Evolutionary conservation across 306 rosid genomes (phyloP), one percentile per base, ranked within the genome.

Genomic region (Datisca glomerata): DNA sequence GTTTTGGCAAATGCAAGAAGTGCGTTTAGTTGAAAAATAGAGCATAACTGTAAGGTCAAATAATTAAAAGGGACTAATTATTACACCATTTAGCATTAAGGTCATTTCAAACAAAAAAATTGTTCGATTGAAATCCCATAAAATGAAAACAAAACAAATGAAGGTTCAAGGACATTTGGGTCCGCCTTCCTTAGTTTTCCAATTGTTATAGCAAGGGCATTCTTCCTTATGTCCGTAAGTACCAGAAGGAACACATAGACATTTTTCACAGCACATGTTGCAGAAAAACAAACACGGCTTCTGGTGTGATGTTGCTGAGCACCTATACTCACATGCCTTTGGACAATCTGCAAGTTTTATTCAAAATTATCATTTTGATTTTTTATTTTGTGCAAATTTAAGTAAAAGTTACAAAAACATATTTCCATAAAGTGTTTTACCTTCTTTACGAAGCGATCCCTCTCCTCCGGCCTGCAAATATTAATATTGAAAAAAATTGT

Each of bases 171-270:
- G 69, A 56, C 65, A 68, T 20, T 68, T 62, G 8, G 55, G 51
- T 2, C 11, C 18, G 4, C 69, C 69, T 23, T 46, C 33, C 20
- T 61, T 28, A 6, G 69, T 62, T 32, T 53, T 59, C 71, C 67
- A 48, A 20, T 59, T 39, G 21, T 55, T 39, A 56, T 69, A 63
- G 55, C 76, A 69, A 18, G 63, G 56, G 20, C 70, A 68, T 34
- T 69, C 70, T 21, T 63, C 63, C 32, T 42, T 59, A 39, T 54
- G 47, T 10, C 67, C 69, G 19, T 35, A 57, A 12, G 69, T 57
- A 17, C 70, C 69, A 5, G 69, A 52, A 1, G 69, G 70, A 37
- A 68, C 69, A 2, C 74, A 68, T 3, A 62, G 41, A 24, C 69
- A 68, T 20, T 21, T 68, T 1, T 17, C 10, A 24, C 74, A 61